phyloP scores from a whole-genome alignment of 176 grass and related monocot species.

The Triticum monococcum region DNA sequence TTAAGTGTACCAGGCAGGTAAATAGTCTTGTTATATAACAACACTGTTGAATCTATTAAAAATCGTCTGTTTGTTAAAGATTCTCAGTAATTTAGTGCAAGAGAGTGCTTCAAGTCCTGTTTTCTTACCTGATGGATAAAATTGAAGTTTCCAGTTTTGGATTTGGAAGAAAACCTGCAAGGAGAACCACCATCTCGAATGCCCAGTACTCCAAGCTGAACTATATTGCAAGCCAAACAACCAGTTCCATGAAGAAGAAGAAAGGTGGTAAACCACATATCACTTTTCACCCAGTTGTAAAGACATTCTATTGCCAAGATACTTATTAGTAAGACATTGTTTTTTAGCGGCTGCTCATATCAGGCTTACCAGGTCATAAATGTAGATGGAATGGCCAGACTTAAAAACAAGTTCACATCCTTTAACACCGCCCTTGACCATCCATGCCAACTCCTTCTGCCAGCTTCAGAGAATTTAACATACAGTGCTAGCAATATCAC shows the following conservation, averaged over 20 bases:
- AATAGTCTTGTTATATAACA: background rate
- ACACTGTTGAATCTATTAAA: background rate
- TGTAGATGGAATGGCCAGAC: constrained; percentile 80
- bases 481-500: constrained; percentile 59
- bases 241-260: constrained; percentile 17
- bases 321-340: background rate
- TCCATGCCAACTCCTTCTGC: constrained; percentile 52
- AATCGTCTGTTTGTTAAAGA: background rate
- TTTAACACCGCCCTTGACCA: constrained; percentile 59
- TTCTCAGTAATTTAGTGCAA: background rate
- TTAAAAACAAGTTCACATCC: constrained; percentile 65
- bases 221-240: constrained; percentile 20
- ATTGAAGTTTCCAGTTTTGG: constrained; percentile 95
- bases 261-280: background rate
- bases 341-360: background rate
- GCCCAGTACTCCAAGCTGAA: constrained; percentile 92
- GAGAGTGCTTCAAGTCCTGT: background rate
- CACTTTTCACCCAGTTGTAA: background rate
- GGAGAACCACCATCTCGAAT: constrained; percentile 96
- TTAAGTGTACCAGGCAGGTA: background rate
- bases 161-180: constrained; percentile 86
- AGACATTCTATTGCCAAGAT: background rate
- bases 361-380: constrained; percentile 85
- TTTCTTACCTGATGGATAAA: constrained; percentile 78
- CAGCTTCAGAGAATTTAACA: constrained; percentile 63